phyloP scores from a whole-genome alignment of 352 stramenopile genomes.

The Plasmopara viticola region DNA sequence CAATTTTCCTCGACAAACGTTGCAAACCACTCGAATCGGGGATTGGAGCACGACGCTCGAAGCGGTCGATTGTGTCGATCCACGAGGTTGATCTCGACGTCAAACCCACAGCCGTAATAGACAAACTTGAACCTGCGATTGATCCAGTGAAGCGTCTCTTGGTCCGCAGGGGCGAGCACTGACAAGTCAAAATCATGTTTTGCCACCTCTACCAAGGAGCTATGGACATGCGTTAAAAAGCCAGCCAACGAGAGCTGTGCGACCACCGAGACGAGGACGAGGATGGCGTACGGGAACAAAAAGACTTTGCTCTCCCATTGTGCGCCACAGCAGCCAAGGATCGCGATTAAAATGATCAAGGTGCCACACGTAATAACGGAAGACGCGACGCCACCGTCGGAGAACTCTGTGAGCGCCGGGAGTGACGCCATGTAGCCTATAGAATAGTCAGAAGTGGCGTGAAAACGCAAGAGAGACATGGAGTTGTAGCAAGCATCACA shows the following conservation, averaged over 20 bases:
- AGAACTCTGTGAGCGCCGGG: constrained; percentile 77
- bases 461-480: too few species aligned
- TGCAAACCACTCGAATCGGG: constrained; percentile 65
- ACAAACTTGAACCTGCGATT: constrained; percentile 71
- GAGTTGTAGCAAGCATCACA: neutral
- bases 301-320: constrained; percentile 86
- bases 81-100: constrained; percentile 59
- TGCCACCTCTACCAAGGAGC: constrained; percentile 54
- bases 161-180: constrained; percentile 43
- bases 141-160: constrained; percentile 66
- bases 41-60: constrained; percentile 47
- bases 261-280: constrained; percentile 72
- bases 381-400: constrained; percentile 64
- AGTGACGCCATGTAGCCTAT: constrained; percentile 76
- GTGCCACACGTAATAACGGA: constrained; percentile 76
- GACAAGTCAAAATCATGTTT: constrained; percentile 69
- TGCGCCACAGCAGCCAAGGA: constrained; percentile 73
- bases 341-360: constrained; percentile 69
- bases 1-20: constrained; percentile 68
- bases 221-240: constrained; percentile 78
- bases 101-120: constrained; percentile 63
- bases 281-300: constrained; percentile 74
- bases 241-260: constrained; percentile 70
- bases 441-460: neutral
- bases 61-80: constrained; percentile 29